Conservation (phyloP, 1,284 basidiomycete genomes). For the Rhodotorula glutinis region DNA sequence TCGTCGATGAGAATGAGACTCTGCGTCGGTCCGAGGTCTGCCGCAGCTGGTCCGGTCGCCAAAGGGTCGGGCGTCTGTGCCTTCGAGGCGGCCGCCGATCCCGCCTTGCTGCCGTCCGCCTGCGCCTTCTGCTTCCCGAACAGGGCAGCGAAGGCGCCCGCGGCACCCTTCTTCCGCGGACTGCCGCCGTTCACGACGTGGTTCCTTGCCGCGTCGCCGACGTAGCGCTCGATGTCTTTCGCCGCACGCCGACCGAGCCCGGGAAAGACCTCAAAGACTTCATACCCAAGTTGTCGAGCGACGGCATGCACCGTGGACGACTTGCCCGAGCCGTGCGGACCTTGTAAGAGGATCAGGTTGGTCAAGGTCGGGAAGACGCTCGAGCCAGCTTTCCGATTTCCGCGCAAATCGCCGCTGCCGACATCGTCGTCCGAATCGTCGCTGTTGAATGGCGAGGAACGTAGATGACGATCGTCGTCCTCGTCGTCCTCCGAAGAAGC, state of each 20-base stretch:
- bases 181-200: slow-evolving; percentile 60
- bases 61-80: not conserved
- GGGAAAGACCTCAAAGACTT: slow-evolving; percentile 96
- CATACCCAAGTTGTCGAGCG: slow-evolving; percentile 87
- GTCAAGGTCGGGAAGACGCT: slow-evolving; percentile 57
- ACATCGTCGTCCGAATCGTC: not conserved
- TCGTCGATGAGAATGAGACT: slow-evolving; percentile 94
- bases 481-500: slow-evolving; percentile 44
- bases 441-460: slow-evolving; percentile 17
- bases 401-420: slow-evolving; percentile 17
- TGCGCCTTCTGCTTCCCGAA: slow-evolving; percentile 12
- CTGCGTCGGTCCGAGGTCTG: slow-evolving; percentile 54
- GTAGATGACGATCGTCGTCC: slow-evolving; percentile 27
- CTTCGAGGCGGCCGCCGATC: slow-evolving; percentile 6
- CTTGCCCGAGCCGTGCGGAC: slow-evolving; percentile 84
- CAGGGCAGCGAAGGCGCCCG: slow-evolving; percentile 13
- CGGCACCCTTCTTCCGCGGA: slow-evolving; percentile 15
- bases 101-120: not conserved
- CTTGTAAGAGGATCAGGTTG: slow-evolving; percentile 79
- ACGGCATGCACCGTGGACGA: slow-evolving; percentile 90
- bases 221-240: slow-evolving; percentile 69
- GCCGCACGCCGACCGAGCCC: slow-evolving; percentile 84
- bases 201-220: slow-evolving; percentile 91
- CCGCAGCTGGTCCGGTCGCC: slow-evolving; percentile 16
- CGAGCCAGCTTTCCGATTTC: slow-evolving; percentile 11